Evolutionary conservation across 1,139 yeast genomes (phyloP).

Genomic region (Blastobotrys aristatus): DNA sequence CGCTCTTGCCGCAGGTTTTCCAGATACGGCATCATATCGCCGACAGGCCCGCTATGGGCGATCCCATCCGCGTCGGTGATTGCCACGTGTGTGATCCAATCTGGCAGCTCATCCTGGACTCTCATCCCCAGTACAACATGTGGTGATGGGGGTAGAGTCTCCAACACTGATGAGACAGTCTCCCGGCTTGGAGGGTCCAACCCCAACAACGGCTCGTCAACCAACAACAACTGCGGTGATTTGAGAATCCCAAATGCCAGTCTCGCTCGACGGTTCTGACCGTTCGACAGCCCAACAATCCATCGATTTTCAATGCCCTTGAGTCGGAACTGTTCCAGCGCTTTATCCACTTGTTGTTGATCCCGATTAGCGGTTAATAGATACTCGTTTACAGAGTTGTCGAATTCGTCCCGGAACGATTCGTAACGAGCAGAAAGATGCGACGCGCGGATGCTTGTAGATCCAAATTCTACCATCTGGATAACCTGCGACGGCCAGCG

Average conservation of each 20-base stretch:
- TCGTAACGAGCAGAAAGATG: conserved; percentile 90
- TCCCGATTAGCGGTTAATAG: conserved; percentile 38
- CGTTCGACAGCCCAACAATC: conserved; percentile 86
- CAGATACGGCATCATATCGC: conserved; percentile 34
- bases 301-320: conserved; percentile 59
- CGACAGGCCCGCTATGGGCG: conserved; percentile 43
- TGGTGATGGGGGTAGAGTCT: conserved; percentile 37
- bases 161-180: conserved; percentile 52
- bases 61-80: conserved; percentile 55
- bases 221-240: conserved; percentile 59
- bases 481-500: conserved; percentile 46
- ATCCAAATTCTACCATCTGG: conserved; percentile 62
- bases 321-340: conserved; percentile 52
- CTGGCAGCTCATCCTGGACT: conserved; percentile 67
- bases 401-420: conserved; percentile 75
- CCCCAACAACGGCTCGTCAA: conserved; percentile 91
- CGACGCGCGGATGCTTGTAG: conserved; percentile 51
- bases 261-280: conserved; percentile 87
- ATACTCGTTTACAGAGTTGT: conserved; percentile 64
- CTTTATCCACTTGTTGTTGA: conserved; percentile 35
- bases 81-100: conserved; percentile 72
- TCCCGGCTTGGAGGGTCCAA: conserved; percentile 70
- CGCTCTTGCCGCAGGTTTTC: conserved; percentile 17
- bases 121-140: conserved; percentile 68
- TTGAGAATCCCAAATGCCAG: conserved; percentile 67